A percentile compares a stretch with the other conserved stretches of the same genome.
These are phyloP conservation scores for Leishmania major DNA, from an alignment of 208 protist species.

Conservation along the genomic window DNA sequence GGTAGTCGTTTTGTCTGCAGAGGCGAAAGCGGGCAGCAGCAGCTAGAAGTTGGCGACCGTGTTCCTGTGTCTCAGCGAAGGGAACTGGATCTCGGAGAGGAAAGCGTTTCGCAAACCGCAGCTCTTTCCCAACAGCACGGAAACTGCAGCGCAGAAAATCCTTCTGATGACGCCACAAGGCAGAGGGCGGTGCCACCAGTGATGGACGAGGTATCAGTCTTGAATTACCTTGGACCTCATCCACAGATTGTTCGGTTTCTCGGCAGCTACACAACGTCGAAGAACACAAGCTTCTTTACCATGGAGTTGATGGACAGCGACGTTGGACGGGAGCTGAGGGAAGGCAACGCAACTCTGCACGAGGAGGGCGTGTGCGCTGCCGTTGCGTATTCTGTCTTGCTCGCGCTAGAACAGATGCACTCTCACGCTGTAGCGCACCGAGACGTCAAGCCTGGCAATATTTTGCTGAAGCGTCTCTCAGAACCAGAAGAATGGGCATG, in stretches of 20 bases:
- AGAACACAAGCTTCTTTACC: slow-evolving; percentile 48
- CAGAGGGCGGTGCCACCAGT: neutral
- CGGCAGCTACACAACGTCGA: slow-evolving; percentile 48
- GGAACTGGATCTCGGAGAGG: slow-evolving; percentile 34
- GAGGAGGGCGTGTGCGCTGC: slow-evolving; percentile 43
- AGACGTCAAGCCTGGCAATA: slow-evolving; percentile 87
- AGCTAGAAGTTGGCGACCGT: neutral
- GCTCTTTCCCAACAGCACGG: slow-evolving; percentile 24
- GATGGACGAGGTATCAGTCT: slow-evolving; percentile 46
- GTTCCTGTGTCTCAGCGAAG: slow-evolving; percentile 9
- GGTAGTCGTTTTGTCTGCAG: neutral
- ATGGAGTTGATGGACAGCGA: slow-evolving; percentile 89
- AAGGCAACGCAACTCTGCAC: slow-evolving; percentile 43
- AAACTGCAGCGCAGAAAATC: neutral
- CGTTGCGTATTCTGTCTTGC: slow-evolving; percentile 50
- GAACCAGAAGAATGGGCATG: slow-evolving; percentile 21
- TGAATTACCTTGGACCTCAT: slow-evolving; percentile 61
- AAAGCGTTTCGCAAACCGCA: slow-evolving; percentile 35
- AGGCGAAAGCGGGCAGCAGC: neutral
- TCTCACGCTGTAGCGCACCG: slow-evolving; percentile 65
- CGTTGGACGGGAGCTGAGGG: slow-evolving; percentile 59
- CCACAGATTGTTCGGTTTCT: slow-evolving; percentile 71
- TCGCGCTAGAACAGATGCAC: slow-evolving; percentile 66
- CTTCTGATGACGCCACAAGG: neutral
- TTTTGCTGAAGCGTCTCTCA: slow-evolving; percentile 54